phyloP scores from a whole-genome alignment of 2,329 filamentous ascomycete species.

The Zelopaecilomyces penicillatus region DNA sequence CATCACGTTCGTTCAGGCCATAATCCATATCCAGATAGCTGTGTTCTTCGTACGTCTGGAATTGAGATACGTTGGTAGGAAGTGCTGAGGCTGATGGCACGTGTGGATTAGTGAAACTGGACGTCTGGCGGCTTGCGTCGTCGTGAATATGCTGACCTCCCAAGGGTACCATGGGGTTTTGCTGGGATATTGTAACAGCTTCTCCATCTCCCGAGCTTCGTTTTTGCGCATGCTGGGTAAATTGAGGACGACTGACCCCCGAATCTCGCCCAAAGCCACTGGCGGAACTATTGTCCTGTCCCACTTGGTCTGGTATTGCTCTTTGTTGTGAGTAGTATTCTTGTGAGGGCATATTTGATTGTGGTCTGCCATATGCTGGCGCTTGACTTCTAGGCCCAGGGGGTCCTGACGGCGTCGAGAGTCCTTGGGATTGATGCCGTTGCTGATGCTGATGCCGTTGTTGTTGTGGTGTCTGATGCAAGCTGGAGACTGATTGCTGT shows the following conservation, averaged over 20 bases:
- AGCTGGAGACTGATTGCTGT: slow-evolving; percentile 1
- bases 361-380: slow-evolving; percentile 5
- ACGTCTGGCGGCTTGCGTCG: slow-evolving; percentile 5
- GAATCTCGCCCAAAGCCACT: slow-evolving; percentile 9
- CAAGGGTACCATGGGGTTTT: slow-evolving; percentile 3
- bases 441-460: slow-evolving; percentile 12
- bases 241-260: slow-evolving; percentile 8
- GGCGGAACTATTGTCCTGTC: slow-evolving; percentile 5
- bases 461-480: slow-evolving; percentile 2
- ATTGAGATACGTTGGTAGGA: slow-evolving; percentile 10
- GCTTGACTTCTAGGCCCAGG: slow-evolving; percentile 6
- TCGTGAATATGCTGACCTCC: slow-evolving; percentile 9
- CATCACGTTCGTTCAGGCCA: slow-evolving; percentile 13
- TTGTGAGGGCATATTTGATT: slow-evolving; percentile 5
- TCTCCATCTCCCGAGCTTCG: slow-evolving; percentile 8
- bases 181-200: slow-evolving; percentile 4
- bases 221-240: slow-evolving; percentile 12
- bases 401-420: slow-evolving; percentile 1
- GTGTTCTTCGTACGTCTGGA: slow-evolving; percentile 14
- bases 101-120: slow-evolving; percentile 9
- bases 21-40: slow-evolving; percentile 20
- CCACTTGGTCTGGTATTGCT: slow-evolving; percentile 13
- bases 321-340: slow-evolving; percentile 11
- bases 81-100: slow-evolving; percentile 9
- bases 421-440: slow-evolving; percentile 8